Conservation (phyloP, 495 filamentous ascomycete species). For the Ascobolus immersus region DNA sequence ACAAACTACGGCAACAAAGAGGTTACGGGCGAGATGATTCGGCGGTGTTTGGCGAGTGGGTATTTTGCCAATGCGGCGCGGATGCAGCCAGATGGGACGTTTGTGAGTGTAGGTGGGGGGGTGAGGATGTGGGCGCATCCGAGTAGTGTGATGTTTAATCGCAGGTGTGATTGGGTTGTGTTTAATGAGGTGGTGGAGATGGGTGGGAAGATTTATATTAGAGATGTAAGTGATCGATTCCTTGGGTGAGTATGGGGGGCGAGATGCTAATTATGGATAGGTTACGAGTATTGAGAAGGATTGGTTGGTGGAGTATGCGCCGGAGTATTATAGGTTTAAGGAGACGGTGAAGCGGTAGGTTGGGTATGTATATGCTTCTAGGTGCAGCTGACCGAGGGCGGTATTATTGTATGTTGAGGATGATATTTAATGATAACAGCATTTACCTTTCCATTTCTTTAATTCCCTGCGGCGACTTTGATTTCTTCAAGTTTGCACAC, state of each 20-base stretch:
- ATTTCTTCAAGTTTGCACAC: too few relatives aligned
- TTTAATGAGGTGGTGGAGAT: constrained; percentile 92
- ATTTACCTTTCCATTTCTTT: too few relatives aligned
- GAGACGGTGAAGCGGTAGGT: constrained; percentile 8
- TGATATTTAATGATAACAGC: too few relatives aligned
- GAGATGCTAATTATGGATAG: constrained; percentile 2
- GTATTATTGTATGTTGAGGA: too few relatives aligned
- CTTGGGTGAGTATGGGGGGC: neutral
- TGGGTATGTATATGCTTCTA: too few relatives aligned
- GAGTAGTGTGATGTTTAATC: constrained; percentile 85
- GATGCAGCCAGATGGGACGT: constrained; percentile 88
- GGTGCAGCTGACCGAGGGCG: too few relatives aligned
- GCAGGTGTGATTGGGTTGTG: constrained; percentile 92
- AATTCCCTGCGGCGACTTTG: too few relatives aligned
- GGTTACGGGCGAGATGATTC: constrained; percentile 39
- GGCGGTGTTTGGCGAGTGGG: constrained; percentile 65
- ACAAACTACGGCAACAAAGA: constrained; percentile 11
- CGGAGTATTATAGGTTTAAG: constrained; percentile 49
- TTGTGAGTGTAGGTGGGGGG: constrained; percentile 52
- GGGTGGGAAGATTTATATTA: constrained; percentile 66
- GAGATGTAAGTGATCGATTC: constrained; percentile 27
- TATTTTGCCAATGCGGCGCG: constrained; percentile 89
- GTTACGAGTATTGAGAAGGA: constrained; percentile 70
- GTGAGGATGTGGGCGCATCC: constrained; percentile 66
- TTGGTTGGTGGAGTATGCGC: constrained; percentile 76